phyloP scores from a whole-genome alignment of 1,139 yeast species.

The Geotrichum bryndzae region DNA sequence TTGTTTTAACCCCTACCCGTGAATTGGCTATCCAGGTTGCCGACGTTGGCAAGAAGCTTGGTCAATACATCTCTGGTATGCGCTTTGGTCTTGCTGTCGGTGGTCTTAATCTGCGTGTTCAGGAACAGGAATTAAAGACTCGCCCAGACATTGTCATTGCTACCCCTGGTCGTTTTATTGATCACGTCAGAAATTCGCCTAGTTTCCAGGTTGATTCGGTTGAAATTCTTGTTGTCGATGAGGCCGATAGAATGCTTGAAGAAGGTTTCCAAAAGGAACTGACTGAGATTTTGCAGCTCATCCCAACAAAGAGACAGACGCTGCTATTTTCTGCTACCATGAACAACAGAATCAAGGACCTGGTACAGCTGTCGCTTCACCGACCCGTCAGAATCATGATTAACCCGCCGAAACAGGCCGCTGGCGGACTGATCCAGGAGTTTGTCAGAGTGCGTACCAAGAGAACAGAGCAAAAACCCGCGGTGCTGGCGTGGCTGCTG shows the following conservation, averaged over 20 bases:
- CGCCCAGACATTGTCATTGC: conserved; percentile 97
- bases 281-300: conserved; percentile 76
- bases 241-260: conserved; percentile 98
- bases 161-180: conserved; percentile 95
- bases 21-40: conserved; percentile 94
- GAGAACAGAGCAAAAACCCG: conserved; percentile 77
- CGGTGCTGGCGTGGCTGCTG: conserved; percentile 66
- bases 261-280: conserved; percentile 96
- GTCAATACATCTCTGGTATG: conserved; percentile 66
- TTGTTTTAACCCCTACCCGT: conserved; percentile 92
- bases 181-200: conserved; percentile 91
- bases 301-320: conserved; percentile 91
- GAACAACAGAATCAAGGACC: conserved; percentile 86
- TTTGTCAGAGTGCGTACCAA: conserved; percentile 83
- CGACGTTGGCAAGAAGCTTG: conserved; percentile 85
- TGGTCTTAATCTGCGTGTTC: conserved; percentile 90
- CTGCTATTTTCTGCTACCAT: conserved; percentile 93
- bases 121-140: conserved; percentile 84
- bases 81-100: conserved; percentile 94
- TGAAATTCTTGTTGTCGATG: conserved; percentile 90
- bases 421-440: conserved; percentile 80
- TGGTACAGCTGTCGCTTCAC: conserved; percentile 78
- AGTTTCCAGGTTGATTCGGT: conserved; percentile 85
- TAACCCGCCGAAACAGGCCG: conserved; percentile 92
- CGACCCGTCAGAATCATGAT: conserved; percentile 93